Base-by-base conservation (phyloP, 305 asterid species). In the Galium porrigens region DNA sequence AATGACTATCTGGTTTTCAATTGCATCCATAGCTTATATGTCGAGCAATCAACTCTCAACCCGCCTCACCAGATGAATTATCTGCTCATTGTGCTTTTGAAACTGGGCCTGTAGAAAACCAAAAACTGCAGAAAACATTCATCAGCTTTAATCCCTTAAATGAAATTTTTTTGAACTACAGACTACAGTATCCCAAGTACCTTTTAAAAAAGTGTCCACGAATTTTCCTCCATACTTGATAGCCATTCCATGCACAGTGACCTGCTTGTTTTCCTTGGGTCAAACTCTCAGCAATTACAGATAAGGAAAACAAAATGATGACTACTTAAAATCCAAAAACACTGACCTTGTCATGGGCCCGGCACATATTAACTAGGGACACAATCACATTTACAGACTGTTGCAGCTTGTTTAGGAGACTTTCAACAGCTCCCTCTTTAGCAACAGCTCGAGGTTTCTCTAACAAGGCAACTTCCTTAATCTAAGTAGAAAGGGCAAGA, bases 191-290 rank as follows among this genome's bases (percentile, higher is more conserved):
- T 52, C 67, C 36, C 56, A 65, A 52, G 58, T 86, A 89, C 96
- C 95, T 89, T 76, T 86, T 61, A 89, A 90, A 74, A 89, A 89
- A 78, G 87, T 74, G 72, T 86, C 94, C 20, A 89, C 76, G 79
- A 80, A 89, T 80, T 84, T 89, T 74, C 96, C 94, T n/a, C 90
- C 90, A 70, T 83, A 86, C 81, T 86, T 89, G 78, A 89, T 86
- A 66, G 90, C 89, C 88, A 86, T 81, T 65, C 84, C 85, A 62
- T 71, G 96, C 77, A 89, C 76, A 39, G 74, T 84, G 74, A 89
- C 94, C 96, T 89, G 70, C 70, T 71, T 54, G 69, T 54, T 27
- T 5, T 68, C 60, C 61, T 59, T 32, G 49, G 25, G 70, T 76
- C 71, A 79, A 68, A 58, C 9, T 49, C 46, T 57, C 58, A 68